Evolutionary conservation across 2,329 filamentous ascomycete species (phyloP), one percentile per base, ranked within the genome.

Genomic region (Fonsecaea erecta): DNA sequence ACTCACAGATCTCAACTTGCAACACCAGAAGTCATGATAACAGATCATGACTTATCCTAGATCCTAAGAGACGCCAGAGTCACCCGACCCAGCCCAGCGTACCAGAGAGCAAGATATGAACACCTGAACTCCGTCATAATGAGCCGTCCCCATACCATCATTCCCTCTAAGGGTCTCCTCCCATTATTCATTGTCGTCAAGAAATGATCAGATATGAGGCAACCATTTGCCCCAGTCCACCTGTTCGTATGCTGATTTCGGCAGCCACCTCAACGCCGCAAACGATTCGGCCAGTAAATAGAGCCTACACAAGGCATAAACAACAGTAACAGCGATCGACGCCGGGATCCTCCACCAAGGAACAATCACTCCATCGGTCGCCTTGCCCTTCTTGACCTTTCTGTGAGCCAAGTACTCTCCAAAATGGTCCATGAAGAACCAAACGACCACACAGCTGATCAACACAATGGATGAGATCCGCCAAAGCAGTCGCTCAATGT

Each of bases 401-500:
- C 32, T 53, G 32, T 34, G 43, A n/a, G 32, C 21, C 37, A 35
- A 28, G 24, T 35, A 62, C 34, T 62, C 60, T 28, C 56, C 35
- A 16, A 62, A 48, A 18, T 62, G 60, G 37, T 62, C 60, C 60
- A 62, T 62, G 34, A 54, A 54, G 28, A 62, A 62, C 60, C 60
- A 62, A 18, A 52, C 60, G 16, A 62, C 35, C 12, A 54, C 52
- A 16, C 60, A 62, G 18, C 52, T 28, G 16, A 62, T 34, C 61
- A 66, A 59, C 12, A 52, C 37, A 7, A 68, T 24, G n/a, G 57
- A 66, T 12, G 64, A 57, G 8, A 66, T 51, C 11, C 64, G 60
- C 70, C 71, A 72, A 3, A 72, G 48, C 12, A 65, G n/a, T 18
- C 60, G 65, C 52, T 75, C 73, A n/a, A 62, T 57, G 6, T 51